Conservation (phyloP, 352 stramenopile species). For the Globisporangium parvum region DNA sequence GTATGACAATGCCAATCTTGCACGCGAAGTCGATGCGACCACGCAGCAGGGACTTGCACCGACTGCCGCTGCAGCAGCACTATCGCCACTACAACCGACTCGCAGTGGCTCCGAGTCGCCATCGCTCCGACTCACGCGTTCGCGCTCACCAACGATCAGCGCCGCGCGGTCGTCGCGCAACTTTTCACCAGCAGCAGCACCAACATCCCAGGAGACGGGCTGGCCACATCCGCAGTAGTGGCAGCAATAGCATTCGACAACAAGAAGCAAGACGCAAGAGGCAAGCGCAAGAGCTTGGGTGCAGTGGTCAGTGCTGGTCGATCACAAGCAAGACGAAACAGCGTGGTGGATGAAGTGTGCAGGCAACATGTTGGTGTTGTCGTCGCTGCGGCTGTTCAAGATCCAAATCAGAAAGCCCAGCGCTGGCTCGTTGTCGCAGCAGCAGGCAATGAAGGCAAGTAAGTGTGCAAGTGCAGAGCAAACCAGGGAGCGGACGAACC, state of each 20-base stretch:
- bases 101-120: background rate
- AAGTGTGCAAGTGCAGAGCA: too few species aligned
- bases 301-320: too few species aligned
- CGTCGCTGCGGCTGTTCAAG: too few species aligned
- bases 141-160: conserved; percentile 15
- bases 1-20: background rate
- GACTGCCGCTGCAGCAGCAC: background rate
- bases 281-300: too few species aligned
- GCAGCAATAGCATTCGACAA: background rate
- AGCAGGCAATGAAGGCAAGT: too few species aligned
- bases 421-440: too few species aligned
- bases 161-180: conserved; percentile 1
- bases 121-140: conserved; percentile 4
- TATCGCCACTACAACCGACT: background rate
- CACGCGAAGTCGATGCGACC: background rate
- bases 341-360: too few species aligned
- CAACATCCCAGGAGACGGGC: background rate
- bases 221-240: background rate
- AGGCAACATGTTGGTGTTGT: too few species aligned
- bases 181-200: background rate
- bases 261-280: too few species aligned
- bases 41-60: background rate
- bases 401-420: too few species aligned
- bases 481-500: too few species aligned
- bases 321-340: too few species aligned